Evolutionary conservation across 2,329 filamentous ascomycete species (phyloP).

Genomic region (Metarhizium rileyi): DNA sequence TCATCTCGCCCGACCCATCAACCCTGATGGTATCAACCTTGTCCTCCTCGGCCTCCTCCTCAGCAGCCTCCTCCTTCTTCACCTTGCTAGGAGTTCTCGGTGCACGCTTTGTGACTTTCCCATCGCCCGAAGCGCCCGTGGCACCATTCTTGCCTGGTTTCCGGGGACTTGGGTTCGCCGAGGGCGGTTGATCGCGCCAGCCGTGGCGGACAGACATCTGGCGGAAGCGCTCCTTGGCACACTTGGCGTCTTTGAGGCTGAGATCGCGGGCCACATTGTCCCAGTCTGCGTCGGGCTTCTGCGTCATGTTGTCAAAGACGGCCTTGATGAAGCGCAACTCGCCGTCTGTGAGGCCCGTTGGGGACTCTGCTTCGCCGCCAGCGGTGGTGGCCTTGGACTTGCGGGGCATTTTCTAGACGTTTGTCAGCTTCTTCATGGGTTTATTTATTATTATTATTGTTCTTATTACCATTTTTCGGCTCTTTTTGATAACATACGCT

Average conservation of each 20-base stretch:
- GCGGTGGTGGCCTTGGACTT: slow-evolving; percentile 1
- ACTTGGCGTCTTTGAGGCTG: slow-evolving; percentile 30
- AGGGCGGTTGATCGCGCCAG: slow-evolving; percentile 22
- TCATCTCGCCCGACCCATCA: slow-evolving; percentile 9
- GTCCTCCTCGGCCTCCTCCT: slow-evolving; percentile 1
- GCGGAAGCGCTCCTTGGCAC: slow-evolving; percentile 31
- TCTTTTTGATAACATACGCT: not conserved
- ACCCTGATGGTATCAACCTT: slow-evolving; percentile 8
- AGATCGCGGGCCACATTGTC: slow-evolving; percentile 25
- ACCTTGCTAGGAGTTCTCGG: slow-evolving; percentile 20
- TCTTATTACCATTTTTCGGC: too few relatives aligned
- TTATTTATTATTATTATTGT: too few relatives aligned
- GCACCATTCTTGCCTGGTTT: slow-evolving; percentile 16
- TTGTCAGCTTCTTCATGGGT: too few relatives aligned
- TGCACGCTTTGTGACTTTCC: slow-evolving; percentile 23
- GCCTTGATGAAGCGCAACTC: slow-evolving; percentile 31
- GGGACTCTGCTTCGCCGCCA: slow-evolving; percentile 10
- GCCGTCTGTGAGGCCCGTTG: slow-evolving; percentile 20
- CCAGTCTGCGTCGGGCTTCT: slow-evolving; percentile 32
- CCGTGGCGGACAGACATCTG: slow-evolving; percentile 30
- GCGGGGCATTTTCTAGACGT: slow-evolving; percentile 2
- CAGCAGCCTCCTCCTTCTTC: slow-evolving; percentile 8
- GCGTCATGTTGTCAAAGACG: slow-evolving; percentile 31
- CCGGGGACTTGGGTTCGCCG: slow-evolving; percentile 13
- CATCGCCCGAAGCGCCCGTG: slow-evolving; percentile 11